Conservation (phyloP, 2,329 filamentous ascomycete genomes). For the Tolypocladium inflatum region DNA sequence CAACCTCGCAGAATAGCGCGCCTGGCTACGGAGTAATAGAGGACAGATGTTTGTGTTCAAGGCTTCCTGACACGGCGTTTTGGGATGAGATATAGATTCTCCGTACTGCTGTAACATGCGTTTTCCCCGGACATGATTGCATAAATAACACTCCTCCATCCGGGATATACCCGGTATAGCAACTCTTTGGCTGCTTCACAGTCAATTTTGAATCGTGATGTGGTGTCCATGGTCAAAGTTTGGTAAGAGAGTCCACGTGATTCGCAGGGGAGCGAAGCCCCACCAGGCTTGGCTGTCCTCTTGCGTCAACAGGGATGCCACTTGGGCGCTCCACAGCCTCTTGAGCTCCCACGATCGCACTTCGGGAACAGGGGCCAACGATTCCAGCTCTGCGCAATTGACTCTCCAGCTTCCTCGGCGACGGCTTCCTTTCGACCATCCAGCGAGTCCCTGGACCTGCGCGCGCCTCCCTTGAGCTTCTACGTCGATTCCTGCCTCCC, state of each 20-base stretch:
- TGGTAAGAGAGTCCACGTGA: constrained; percentile 2
- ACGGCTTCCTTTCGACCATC: neutral
- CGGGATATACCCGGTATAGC: neutral
- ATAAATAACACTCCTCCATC: neutral
- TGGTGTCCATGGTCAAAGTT: neutral
- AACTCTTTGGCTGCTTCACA: neutral
- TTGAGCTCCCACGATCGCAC: constrained; percentile 1
- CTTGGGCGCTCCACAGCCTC: neutral
- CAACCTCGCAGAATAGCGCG: neutral
- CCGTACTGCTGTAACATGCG: neutral
- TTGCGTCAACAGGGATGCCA: constrained; percentile 1
- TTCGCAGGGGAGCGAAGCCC: constrained; percentile 23
- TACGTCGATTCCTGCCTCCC: neutral
- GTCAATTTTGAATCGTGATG: neutral
- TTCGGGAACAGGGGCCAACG: neutral
- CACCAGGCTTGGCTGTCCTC: neutral
- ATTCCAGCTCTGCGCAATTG: neutral
- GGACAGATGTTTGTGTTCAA: neutral
- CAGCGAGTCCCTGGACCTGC: too few species aligned
- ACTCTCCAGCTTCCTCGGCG: neutral
- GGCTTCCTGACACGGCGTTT: neutral
- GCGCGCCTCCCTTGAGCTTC: neutral
- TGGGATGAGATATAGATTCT: neutral
- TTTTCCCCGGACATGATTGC: neutral
- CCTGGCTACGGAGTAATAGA: too few species aligned